Evolutionary conservation across 192 early-diverging fungal genomes (phyloP), one percentile per base, ranked within the genome.

Genomic region (Coemansia sp.): DNA sequence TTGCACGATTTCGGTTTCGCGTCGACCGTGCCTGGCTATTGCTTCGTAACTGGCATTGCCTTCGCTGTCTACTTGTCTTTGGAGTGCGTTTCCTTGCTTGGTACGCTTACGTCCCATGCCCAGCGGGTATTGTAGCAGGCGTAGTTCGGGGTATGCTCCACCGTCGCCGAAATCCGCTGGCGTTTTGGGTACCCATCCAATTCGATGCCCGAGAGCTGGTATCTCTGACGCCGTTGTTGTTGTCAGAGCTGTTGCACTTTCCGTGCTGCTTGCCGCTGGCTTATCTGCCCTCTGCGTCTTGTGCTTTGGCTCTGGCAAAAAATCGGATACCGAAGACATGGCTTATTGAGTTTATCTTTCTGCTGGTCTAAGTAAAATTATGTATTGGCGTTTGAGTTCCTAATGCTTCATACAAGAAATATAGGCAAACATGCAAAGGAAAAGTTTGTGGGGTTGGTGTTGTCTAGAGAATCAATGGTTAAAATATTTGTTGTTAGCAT

Each of bases 81-180:
- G 81, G 44, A 99, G 79, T 0, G 92, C 81, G 39, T 64, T 60
- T 24, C 74, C 55, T 26, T 58, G 39, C 25, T 43, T 44, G 23
- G 29, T 36, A 5, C 44, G 85, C 53, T 84, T 86, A 7, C 87
- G 81, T 9, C 97, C 97, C 91, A 99, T 89, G 50, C 93, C 92
- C 26, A 93, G 70, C 10, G 97, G 97, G 53, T 95, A 97, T 66
- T 99, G 97, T 3, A 84, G 83, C 37, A 89, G 70, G 57, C 85
- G 84, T 49, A 95, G 87, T 71, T 99, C 97, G 20, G 97, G 97
- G 58, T 87, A 99, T 1, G 97, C 93, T 26, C 97, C 97, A 27
- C 97, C 97, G 74, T 94, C 91, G 48, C 90, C 94, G 84, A 89
- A 99, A 61, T 99, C 94, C 39, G 85, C 81, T 19, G 76, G 60